These are phyloP conservation scores for Fusarium praegraminearum DNA, from an alignment of 2,329 filamentous ascomycete species.

Conservation along the genomic window DNA sequence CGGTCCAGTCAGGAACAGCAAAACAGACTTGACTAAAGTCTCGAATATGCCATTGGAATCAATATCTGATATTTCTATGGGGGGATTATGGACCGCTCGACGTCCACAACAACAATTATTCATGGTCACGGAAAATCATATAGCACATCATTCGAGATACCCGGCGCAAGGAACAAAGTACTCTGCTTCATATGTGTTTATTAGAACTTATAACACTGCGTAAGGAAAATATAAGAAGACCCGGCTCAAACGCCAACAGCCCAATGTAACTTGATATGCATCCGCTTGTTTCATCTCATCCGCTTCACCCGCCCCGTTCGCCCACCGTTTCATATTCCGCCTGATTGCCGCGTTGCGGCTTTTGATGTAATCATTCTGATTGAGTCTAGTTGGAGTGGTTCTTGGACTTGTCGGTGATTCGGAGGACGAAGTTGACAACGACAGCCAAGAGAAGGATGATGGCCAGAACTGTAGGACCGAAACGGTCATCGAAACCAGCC, in stretches of 20 bases:
- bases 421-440: constrained; percentile 94
- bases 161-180: constrained; percentile 28
- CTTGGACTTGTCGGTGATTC: constrained; percentile 65
- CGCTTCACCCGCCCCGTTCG: neutral
- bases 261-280: constrained; percentile 21
- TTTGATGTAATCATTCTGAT: constrained; percentile 10
- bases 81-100: constrained; percentile 4
- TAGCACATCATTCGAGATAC: constrained; percentile 35
- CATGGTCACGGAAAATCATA: constrained; percentile 4
- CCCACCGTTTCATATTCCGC: neutral
- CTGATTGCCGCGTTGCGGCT: neutral
- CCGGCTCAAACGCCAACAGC: constrained; percentile 41
- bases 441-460: constrained; percentile 88
- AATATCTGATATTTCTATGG: neutral
- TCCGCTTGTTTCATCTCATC: constrained; percentile 1
- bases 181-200: constrained; percentile 32
- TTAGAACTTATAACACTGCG: constrained; percentile 31
- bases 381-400: constrained; percentile 49
- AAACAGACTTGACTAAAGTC: constrained; percentile 14
- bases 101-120: constrained; percentile 17
- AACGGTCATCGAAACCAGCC: constrained; percentile 95
- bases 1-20: constrained; percentile 60
- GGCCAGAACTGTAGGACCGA: constrained; percentile 91
- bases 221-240: constrained; percentile 30
- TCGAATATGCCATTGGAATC: neutral